Evolutionary conservation across 371 early-diverging fungal genomes (phyloP).

Genomic region (Rhizopus sp.): DNA sequence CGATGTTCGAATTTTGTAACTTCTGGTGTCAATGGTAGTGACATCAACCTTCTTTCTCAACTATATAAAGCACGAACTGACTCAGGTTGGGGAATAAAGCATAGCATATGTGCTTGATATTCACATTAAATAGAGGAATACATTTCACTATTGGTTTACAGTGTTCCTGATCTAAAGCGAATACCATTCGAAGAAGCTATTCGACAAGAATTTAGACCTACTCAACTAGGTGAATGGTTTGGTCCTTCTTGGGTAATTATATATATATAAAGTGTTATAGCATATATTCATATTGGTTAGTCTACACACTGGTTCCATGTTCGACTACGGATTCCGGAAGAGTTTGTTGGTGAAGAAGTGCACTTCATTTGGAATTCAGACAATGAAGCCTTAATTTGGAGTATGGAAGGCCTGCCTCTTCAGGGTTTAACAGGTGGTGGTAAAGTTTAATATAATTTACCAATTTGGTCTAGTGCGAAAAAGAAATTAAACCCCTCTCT

Average conservation of each 20-base stretch:
- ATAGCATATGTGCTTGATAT: too few relatives aligned
- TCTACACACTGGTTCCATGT: slow-evolving; percentile 91
- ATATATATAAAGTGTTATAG: not conserved
- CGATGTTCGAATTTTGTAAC: slow-evolving; percentile 52
- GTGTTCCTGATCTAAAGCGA: slow-evolving; percentile 79
- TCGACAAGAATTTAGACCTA: slow-evolving; percentile 65
- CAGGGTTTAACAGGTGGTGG: slow-evolving; percentile 89
- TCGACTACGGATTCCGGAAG: slow-evolving; percentile 68
- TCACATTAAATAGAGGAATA: slow-evolving; percentile 33
- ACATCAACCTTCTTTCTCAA: slow-evolving; percentile 49
- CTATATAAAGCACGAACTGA: slow-evolving; percentile 50
- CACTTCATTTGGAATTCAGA: slow-evolving; percentile 81
- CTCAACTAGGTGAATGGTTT: slow-evolving; percentile 71
- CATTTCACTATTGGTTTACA: slow-evolving; percentile 59
- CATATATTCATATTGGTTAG: slow-evolving; percentile 39
- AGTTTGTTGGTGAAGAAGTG: slow-evolving; percentile 74
- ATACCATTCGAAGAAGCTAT: slow-evolving; percentile 87
- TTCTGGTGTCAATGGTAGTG: slow-evolving; percentile 49
- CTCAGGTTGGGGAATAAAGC: slow-evolving; percentile 28
- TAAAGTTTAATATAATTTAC: slow-evolving; percentile 8
- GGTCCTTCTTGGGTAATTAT: slow-evolving; percentile 86
- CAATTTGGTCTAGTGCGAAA: not conserved
- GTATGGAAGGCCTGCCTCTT: slow-evolving; percentile 74
- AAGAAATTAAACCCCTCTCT: not conserved
- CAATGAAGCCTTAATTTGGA: slow-evolving; percentile 90